Evolutionary conservation across 2,329 filamentous ascomycete genomes (phyloP).

Genomic region (Sporothrix brunneoviolacea): DNA sequence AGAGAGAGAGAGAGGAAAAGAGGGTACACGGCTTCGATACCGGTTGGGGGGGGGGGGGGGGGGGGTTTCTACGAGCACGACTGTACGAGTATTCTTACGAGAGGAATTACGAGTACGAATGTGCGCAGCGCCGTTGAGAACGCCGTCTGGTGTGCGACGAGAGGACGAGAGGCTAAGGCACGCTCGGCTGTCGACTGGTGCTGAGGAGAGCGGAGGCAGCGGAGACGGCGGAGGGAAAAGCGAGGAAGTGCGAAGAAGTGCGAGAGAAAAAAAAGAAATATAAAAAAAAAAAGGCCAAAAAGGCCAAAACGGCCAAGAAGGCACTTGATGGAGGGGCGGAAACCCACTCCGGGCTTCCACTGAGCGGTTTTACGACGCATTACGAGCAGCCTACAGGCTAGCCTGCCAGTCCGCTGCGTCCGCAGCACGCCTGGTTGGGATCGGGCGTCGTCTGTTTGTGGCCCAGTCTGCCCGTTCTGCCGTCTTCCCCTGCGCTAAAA

Average conservation of each 20-base stretch:
- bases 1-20: not conserved
- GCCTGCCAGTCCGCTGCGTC: slow-evolving; percentile 6
- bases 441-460: not conserved
- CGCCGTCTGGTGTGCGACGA: too few relatives aligned
- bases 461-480: not conserved
- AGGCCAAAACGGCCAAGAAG: not conserved
- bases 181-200: too few relatives aligned
- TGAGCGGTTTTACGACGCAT: not conserved
- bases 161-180: too few relatives aligned
- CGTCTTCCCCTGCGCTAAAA: not conserved
- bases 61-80: too few relatives aligned
- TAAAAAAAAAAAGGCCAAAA: not conserved
- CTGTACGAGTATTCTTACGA: too few relatives aligned
- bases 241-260: not conserved
- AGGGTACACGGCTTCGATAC: too few relatives aligned
- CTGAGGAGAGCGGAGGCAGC: not conserved
- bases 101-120: too few relatives aligned
- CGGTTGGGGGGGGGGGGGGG: too few relatives aligned
- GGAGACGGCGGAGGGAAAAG: not conserved
- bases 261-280: not conserved
- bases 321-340: not conserved
- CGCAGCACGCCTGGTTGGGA: not conserved
- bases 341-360: slow-evolving; percentile 5
- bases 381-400: not conserved
- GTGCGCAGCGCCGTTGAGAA: too few relatives aligned